phyloP scores from a whole-genome alignment of 2,329 filamentous ascomycete species.

The Epichloe sibirici region DNA sequence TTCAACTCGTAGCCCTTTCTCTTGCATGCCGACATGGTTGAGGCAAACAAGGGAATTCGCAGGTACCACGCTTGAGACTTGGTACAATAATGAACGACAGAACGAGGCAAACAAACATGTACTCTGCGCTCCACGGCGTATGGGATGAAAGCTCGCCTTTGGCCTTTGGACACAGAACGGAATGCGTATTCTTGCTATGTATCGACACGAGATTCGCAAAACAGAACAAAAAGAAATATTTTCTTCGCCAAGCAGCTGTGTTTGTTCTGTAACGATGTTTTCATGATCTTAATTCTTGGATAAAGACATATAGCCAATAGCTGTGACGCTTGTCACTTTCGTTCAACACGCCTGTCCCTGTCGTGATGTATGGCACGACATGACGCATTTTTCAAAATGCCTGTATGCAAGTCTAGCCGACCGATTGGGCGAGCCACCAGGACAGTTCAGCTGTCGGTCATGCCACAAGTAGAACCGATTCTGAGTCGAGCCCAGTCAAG shows the following conservation, averaged over 20 bases:
- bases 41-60: too few relatives aligned
- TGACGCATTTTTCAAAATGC: neutral
- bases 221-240: too few relatives aligned
- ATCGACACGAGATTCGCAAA: neutral
- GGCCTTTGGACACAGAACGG: too few relatives aligned
- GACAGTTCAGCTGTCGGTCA: neutral
- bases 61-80: too few relatives aligned
- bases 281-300: neutral
- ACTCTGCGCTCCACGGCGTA: neutral
- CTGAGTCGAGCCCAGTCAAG: neutral
- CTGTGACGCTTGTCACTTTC: neutral
- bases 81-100: too few relatives aligned
- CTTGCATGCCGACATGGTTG: too few relatives aligned
- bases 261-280: neutral
- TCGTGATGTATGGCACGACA: neutral
- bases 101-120: neutral
- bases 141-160: too few relatives aligned
- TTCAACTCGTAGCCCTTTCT: too few relatives aligned
- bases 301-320: neutral
- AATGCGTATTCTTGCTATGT: neutral
- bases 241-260: neutral
- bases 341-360: too few relatives aligned
- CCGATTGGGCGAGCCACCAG: neutral
- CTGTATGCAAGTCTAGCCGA: neutral
- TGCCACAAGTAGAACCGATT: neutral